Percentiles rank a stretch among this genome's conserved stretches.
These are phyloP conservation scores for Xanthoconium stramineum DNA, from an alignment of 768 basidiomycete species.

Conservation along the genomic window DNA sequence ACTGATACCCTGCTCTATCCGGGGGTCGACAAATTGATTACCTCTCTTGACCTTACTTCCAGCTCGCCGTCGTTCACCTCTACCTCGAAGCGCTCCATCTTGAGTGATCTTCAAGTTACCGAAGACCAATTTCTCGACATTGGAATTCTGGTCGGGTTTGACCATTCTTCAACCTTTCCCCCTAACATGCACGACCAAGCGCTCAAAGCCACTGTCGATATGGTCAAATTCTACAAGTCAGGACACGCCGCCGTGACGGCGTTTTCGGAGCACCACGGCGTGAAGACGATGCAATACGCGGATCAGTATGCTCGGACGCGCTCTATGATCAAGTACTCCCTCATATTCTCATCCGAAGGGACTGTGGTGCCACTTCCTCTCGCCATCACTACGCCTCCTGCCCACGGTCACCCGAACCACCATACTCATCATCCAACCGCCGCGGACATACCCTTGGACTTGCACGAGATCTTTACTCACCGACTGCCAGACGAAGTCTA, in stretches of 20 bases:
- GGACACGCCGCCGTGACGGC: constrained; percentile 78
- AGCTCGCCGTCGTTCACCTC: constrained; percentile 73
- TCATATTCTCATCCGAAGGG: constrained; percentile 88
- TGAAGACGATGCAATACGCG: constrained; percentile 73
- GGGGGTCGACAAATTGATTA: constrained; percentile 85
- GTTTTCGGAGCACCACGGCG: constrained; percentile 76
- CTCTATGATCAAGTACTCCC: constrained; percentile 87
- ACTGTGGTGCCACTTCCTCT: constrained; percentile 76
- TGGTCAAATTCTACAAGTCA: constrained; percentile 90
- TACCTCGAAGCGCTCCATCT: constrained; percentile 73
- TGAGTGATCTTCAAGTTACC: constrained; percentile 60
- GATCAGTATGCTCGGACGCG: constrained; percentile 89
- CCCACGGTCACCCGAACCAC: constrained; percentile 51
- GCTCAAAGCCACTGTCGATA: constrained; percentile 82
- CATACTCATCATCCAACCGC: constrained; percentile 70
- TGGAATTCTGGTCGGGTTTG: constrained; percentile 87
- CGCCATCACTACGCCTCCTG: constrained; percentile 50
- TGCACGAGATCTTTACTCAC: constrained; percentile 93
- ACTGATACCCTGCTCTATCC: constrained; percentile 90
- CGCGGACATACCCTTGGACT: constrained; percentile 84
- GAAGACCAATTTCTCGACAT: constrained; percentile 96
- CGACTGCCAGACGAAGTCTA: constrained; percentile 95
- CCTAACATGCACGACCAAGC: constrained; percentile 79
- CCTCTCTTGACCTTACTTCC: constrained; percentile 73
- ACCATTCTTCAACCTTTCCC: constrained; percentile 76